Evolutionary conservation across 2,329 filamentous ascomycete species (phyloP).

Genomic region (Atkinsonella texensis): DNA sequence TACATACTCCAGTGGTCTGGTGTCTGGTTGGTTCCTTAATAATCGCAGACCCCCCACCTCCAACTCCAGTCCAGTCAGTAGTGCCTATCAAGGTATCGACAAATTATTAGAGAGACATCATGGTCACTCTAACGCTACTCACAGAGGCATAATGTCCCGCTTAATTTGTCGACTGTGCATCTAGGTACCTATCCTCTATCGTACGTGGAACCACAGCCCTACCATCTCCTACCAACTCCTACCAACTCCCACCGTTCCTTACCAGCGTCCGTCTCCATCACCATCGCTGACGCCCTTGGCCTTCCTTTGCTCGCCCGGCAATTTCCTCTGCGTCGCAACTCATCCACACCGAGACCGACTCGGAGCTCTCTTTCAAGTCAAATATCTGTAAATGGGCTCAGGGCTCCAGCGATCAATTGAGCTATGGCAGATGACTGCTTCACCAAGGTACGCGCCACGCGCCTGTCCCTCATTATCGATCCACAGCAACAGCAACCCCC

Average conservation of each 20-base stretch:
- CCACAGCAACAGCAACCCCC: constrained; percentile 1
- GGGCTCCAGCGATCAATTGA: constrained; percentile 29
- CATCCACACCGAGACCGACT: background rate
- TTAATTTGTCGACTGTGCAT: background rate
- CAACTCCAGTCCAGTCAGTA: too few relatives aligned
- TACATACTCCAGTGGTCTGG: too few relatives aligned
- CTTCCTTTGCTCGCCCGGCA: background rate
- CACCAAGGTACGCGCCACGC: constrained; percentile 28
- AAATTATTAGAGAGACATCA: too few relatives aligned
- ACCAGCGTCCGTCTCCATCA: background rate
- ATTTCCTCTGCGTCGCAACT: background rate
- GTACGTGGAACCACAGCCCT: background rate
- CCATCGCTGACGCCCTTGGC: background rate
- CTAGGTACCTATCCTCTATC: background rate
- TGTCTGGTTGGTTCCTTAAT: too few relatives aligned
- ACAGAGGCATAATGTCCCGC: too few relatives aligned
- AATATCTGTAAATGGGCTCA: constrained; percentile 29
- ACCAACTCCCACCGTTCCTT: constrained; percentile 7
- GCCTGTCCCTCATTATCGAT: background rate
- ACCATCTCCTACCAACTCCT: constrained; percentile 1
- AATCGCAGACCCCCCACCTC: too few relatives aligned
- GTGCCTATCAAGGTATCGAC: too few relatives aligned
- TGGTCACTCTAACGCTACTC: too few relatives aligned
- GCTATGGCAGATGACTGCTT: constrained; percentile 35
- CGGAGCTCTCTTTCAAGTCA: background rate